Conservation (phyloP, 495 filamentous ascomycete genomes). For the Podospora pseudoanserina region DNA sequence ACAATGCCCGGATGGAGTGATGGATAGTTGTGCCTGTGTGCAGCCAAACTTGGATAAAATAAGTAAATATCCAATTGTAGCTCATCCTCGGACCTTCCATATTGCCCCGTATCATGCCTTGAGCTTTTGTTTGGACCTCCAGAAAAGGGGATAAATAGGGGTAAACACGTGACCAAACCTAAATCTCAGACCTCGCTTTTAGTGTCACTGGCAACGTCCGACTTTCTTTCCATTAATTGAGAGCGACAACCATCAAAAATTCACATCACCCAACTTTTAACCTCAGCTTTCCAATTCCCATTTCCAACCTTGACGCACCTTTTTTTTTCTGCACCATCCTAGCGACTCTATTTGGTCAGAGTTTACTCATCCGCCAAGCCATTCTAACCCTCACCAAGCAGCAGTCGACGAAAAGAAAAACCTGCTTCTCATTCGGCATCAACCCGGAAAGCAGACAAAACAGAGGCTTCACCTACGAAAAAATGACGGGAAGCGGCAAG, state of each 20-base stretch:
- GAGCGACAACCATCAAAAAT: not conserved
- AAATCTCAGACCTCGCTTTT: not conserved
- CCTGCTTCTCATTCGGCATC: not conserved
- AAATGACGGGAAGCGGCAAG: conserved; percentile 26
- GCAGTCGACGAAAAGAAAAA: not conserved
- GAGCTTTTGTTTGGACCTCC: not conserved
- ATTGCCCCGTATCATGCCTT: not conserved
- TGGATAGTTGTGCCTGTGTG: not conserved
- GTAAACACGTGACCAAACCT: conserved; percentile 14
- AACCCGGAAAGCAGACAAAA: not conserved
- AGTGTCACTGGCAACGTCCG: not conserved
- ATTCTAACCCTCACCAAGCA: not conserved
- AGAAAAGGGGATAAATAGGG: conserved; percentile 12
- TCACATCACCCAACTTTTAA: not conserved
- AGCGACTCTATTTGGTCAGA: not conserved
- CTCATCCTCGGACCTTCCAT: not conserved
- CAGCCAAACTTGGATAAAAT: not conserved
- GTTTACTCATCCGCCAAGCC: not conserved
- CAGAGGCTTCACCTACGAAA: not conserved
- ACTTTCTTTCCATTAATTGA: not conserved
- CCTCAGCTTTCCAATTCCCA: not conserved
- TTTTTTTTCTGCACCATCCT: too few relatives aligned
- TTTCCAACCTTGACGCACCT: too few relatives aligned
- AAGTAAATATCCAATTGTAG: not conserved
- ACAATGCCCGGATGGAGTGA: conserved; percentile 38